These are phyloP conservation scores for Colletotrichum filicis DNA, from an alignment of 2,329 filamentous ascomycete genomes.

Conservation along the genomic window DNA sequence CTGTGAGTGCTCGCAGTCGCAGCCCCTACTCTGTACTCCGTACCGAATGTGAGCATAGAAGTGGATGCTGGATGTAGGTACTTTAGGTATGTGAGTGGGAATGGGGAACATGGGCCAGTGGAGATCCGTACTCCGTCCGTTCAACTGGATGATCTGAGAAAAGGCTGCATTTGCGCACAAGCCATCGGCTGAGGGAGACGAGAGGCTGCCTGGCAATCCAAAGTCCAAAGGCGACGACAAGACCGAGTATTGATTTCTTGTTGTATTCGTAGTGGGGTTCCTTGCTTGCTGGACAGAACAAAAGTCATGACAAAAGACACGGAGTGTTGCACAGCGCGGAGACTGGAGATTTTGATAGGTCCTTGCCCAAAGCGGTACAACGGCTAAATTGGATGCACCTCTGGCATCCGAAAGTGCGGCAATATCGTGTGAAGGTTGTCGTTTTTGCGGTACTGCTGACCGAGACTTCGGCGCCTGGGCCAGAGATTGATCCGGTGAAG, in stretches of 20 bases:
- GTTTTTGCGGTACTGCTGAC: not conserved
- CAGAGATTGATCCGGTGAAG: not conserved
- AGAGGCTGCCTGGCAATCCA: not conserved
- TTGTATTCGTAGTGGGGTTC: not conserved
- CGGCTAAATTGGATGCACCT: not conserved
- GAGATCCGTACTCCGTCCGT: conserved; percentile 10
- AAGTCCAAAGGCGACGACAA: not conserved
- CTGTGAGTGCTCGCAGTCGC: not conserved
- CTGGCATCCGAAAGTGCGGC: not conserved
- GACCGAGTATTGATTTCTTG: not conserved
- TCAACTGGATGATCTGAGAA: conserved; percentile 20
- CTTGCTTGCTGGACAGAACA: not conserved
- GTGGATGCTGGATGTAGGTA: conserved; percentile 25
- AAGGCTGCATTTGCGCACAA: conserved; percentile 10
- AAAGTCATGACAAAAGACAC: not conserved
- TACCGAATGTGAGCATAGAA: conserved; percentile 20
- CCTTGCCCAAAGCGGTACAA: not conserved
- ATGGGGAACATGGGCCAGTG: conserved; percentile 21
- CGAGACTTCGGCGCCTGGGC: not conserved
- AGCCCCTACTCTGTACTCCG: not conserved
- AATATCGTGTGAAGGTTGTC: not conserved
- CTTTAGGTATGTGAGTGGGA: conserved; percentile 27
- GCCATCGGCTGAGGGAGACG: not conserved
- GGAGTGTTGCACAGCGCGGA: not conserved
- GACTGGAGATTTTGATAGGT: not conserved